These are phyloP conservation scores for Agaricus sinodeliciosus DNA, from an alignment of 768 basidiomycete genomes.

Conservation along the genomic window DNA sequence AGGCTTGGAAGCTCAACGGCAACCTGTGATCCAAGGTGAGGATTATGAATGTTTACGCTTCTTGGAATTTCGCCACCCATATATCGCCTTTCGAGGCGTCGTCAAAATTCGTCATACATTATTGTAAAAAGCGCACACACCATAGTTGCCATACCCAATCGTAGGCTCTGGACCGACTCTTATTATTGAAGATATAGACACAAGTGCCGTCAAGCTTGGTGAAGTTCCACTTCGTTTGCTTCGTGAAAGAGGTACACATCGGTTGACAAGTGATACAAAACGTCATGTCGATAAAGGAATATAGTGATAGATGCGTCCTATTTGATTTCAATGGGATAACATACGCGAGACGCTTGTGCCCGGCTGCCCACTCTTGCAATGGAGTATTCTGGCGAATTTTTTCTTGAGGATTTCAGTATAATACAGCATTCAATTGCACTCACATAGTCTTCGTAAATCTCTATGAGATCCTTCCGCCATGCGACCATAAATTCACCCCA, in stretches of 20 bases:
- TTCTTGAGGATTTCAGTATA: background rate
- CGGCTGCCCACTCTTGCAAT: conserved; percentile 46
- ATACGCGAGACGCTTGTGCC: conserved; percentile 75
- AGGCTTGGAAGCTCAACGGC: conserved; percentile 59
- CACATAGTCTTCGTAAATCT: conserved; percentile 85
- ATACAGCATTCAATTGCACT: conserved; percentile 18
- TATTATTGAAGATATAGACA: conserved; percentile 81
- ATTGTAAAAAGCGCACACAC: conserved; percentile 26
- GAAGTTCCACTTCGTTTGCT: conserved; percentile 26
- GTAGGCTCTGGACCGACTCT: conserved; percentile 67
- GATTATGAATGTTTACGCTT: conserved; percentile 64
- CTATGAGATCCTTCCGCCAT: conserved; percentile 72
- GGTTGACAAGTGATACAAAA: conserved; percentile 72
- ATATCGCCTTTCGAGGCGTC: conserved; percentile 42
- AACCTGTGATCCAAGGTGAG: conserved; percentile 59
- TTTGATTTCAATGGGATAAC: conserved; percentile 63
- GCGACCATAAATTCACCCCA: conserved; percentile 84
- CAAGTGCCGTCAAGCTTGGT: conserved; percentile 53
- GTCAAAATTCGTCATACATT: background rate
- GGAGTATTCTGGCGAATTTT: conserved; percentile 10
- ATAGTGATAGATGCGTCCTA: conserved; percentile 71
- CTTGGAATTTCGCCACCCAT: conserved; percentile 69
- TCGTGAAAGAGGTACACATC: conserved; percentile 33
- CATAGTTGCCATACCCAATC: conserved; percentile 93
- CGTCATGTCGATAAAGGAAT: conserved; percentile 80